A percentile compares a stretch with the other conserved stretches of the same genome.
Conservation (phyloP, 352 stramenopile species). For the Pythium insidiosum region DNA sequence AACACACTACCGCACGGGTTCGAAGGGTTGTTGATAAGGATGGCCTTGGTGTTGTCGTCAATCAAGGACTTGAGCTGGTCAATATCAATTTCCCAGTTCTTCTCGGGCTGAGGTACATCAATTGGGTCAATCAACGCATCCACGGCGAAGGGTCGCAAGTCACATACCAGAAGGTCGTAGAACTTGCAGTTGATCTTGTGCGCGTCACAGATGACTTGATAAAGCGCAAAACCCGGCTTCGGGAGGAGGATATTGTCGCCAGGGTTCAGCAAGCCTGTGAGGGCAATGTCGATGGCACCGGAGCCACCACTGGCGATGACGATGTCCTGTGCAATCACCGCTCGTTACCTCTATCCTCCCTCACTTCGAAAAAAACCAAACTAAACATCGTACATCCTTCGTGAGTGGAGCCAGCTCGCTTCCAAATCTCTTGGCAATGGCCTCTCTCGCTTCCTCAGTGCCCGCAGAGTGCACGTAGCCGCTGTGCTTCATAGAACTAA, state of each 20-base stretch:
- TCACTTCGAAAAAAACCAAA: too few relatives aligned
- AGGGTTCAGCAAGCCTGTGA: conserved; percentile 86
- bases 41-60: conserved; percentile 80
- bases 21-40: conserved; percentile 94
- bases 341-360: too few relatives aligned
- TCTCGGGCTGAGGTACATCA: too few relatives aligned
- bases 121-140: conserved; percentile 28
- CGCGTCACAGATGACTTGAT: conserved; percentile 91
- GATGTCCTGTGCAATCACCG: conserved; percentile 68
- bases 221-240: conserved; percentile 92
- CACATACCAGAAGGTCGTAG: conserved; percentile 87
- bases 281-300: conserved; percentile 89
- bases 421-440: conserved; percentile 85
- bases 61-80: conserved; percentile 87
- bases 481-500: conserved; percentile 78
- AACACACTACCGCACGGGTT: conserved; percentile 95
- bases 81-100: conserved; percentile 91
- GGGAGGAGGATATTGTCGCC: conserved; percentile 91
- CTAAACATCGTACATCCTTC: conserved; percentile 48
- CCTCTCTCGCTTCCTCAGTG: conserved; percentile 67
- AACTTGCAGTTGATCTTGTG: conserved; percentile 89
- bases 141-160: too few relatives aligned
- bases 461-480: conserved; percentile 92
- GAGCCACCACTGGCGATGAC: conserved; percentile 92
- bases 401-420: conserved; percentile 44